Evolutionary conservation across 495 filamentous ascomycete genomes (phyloP), one percentile per base, ranked within the genome.

Genomic region (Penicillium paxilli): DNA sequence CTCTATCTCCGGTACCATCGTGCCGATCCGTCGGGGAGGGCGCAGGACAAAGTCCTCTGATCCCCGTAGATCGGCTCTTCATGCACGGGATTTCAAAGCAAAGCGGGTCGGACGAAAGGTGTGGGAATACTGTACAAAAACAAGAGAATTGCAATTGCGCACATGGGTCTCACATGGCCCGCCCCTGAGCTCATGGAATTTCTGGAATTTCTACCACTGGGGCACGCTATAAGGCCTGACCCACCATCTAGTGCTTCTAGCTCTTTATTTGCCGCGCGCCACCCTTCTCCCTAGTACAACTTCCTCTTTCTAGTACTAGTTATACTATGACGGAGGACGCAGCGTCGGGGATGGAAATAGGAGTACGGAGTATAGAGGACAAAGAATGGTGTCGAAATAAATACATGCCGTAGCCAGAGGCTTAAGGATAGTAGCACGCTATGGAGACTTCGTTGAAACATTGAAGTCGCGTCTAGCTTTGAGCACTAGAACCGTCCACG

Each of bases 211-310:
- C 47, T 51, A 42, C 46, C 32, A 41, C 33, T 30, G 42, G 44
- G 23, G 14, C 32, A 38, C 51, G 51, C 54, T 61, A 61, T 57
- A 41, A 25, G 33, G 33, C 42, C 42, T 41, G 63, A 60, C 63
- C 69, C 69, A 70, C 67, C 32, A 26, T 47, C 67, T 70, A 70
- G 61, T 70, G 59, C 41, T 64, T 66, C 58, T 72, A 70, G 64
- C 57, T 50, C 52, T 63, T 64, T 33, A 57, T 57, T 57, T 64
- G 50, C 58, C 54, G 60, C 62, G 54, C 59, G 46, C 59, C 37
- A 54, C 58, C 44, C 44, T 22, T n/a, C 21, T 20, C 21, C 40
- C 20, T 42, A 20, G 40, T 5, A 4, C 35, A 16, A 14, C 35
- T 32, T 32, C n/a, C 19, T n/a, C n/a, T 16, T 3, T 5, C 5